A percentile compares a stretch with the other conserved stretches of the same genome.
Evolutionary conservation across 192 early-diverging fungal genomes (phyloP).

Genomic region (Funneliformis geosporum): DNA sequence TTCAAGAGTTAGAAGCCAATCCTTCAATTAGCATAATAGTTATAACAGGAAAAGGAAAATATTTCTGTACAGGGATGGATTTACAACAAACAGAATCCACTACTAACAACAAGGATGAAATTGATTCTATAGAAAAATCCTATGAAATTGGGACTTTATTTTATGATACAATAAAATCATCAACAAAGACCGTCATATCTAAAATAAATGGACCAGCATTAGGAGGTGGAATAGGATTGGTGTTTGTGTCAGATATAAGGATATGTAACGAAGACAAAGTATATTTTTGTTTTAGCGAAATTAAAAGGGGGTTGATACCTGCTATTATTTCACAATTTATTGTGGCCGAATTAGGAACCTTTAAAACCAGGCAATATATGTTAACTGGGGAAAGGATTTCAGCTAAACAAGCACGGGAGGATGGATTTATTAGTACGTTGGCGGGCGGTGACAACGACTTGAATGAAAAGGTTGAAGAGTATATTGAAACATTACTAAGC

Average conservation of each 20-base stretch:
- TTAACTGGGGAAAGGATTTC: constrained; percentile 54
- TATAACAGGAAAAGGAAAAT: constrained; percentile 62
- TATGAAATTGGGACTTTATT: constrained; percentile 40
- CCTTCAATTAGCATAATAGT: constrained; percentile 53
- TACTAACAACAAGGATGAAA: background rate
- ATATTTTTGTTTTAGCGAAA: constrained; percentile 61
- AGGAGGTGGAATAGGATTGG: constrained; percentile 61
- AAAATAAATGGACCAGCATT: constrained; percentile 65
- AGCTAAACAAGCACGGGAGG: constrained; percentile 39
- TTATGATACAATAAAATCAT: constrained; percentile 48
- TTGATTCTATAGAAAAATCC: constrained; percentile 32
- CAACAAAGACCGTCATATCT: constrained; percentile 55
- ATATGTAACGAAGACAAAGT: constrained; percentile 41
- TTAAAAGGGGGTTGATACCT: constrained; percentile 62
- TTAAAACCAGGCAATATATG: constrained; percentile 57
- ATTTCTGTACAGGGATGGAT: constrained; percentile 69
- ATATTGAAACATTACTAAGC: constrained; percentile 43
- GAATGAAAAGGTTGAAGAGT: constrained; percentile 48
- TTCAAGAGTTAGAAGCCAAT: constrained; percentile 50
- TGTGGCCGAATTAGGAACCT: constrained; percentile 56
- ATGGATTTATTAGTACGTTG: constrained; percentile 40
- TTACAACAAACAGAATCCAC: constrained; percentile 37
- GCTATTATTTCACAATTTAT: constrained; percentile 66
- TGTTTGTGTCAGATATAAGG: constrained; percentile 60
- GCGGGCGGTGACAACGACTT: constrained; percentile 40